Conservation (phyloP, 805 yeast genomes). For the Suhomyces canberraensis region DNA sequence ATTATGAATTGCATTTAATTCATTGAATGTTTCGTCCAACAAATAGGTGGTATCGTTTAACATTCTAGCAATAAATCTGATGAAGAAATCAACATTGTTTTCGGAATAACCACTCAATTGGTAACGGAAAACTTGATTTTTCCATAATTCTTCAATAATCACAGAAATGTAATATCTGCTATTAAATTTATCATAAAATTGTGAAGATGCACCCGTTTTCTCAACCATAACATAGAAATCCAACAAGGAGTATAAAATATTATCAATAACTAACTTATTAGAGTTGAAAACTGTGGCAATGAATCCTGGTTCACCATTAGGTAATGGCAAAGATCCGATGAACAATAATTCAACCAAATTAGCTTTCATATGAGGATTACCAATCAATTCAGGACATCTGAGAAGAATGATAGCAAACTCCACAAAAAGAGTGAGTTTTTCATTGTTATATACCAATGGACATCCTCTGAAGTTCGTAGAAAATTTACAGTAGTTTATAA, state of each 20-base stretch:
- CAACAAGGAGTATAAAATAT: constrained; percentile 76
- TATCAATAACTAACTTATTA: constrained; percentile 57
- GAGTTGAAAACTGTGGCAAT: constrained; percentile 63
- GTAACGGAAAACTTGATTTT: constrained; percentile 59
- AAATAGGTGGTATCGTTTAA: constrained; percentile 90
- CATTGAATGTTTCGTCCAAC: constrained; percentile 84
- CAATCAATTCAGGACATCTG: constrained; percentile 79
- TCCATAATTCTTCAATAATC: constrained; percentile 82
- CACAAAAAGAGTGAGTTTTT: constrained; percentile 54
- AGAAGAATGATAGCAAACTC: constrained; percentile 72
- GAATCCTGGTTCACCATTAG: constrained; percentile 65
- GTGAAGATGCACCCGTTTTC: constrained; percentile 91
- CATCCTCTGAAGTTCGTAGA: constrained; percentile 53
- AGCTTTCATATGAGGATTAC: constrained; percentile 92
- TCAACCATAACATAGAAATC: constrained; percentile 94
- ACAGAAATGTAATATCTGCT: constrained; percentile 82
- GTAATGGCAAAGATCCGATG: constrained; percentile 61
- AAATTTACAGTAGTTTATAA: constrained; percentile 66
- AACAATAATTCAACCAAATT: constrained; percentile 77
- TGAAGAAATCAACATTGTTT: constrained; percentile 76
- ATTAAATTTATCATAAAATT: constrained; percentile 94
- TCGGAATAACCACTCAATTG: constrained; percentile 69
- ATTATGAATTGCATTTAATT: constrained; percentile 72
- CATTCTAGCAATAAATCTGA: constrained; percentile 90
- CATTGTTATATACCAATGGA: constrained; percentile 53